Conservation (phyloP, 2,329 filamentous ascomycete genomes). For the Aureobasidium uvarum region DNA sequence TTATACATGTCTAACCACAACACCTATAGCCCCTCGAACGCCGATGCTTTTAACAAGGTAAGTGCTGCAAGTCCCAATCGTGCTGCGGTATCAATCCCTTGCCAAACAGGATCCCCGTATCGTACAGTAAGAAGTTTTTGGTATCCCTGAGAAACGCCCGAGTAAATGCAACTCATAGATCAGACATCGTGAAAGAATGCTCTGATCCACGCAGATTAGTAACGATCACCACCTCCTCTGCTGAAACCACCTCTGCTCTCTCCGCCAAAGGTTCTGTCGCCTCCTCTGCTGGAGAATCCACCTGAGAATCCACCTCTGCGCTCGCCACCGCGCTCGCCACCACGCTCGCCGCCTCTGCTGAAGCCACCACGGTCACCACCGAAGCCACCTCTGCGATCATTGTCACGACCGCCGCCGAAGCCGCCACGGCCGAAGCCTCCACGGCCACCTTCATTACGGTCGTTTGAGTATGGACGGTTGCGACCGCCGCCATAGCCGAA, state of each 20-base stretch:
- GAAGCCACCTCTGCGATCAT: slow-evolving; percentile 17
- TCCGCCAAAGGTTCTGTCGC: slow-evolving; percentile 26
- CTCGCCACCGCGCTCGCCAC: background rate
- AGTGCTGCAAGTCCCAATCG: slow-evolving; percentile 6
- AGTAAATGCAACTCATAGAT: slow-evolving; percentile 10
- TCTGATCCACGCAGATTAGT: background rate
- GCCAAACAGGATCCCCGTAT: background rate
- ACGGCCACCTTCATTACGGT: slow-evolving; percentile 12
- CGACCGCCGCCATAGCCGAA: slow-evolving; percentile 22
- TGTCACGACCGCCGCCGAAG: slow-evolving; percentile 23
- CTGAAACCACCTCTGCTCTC: slow-evolving; percentile 8
- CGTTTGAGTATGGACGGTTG: slow-evolving; percentile 5
- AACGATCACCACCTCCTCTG: slow-evolving; percentile 23
- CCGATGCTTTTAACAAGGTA: slow-evolving; percentile 21
- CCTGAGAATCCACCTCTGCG: background rate
- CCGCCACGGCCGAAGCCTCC: slow-evolving; percentile 22
- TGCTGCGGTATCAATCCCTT: background rate
- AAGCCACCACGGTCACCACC: background rate
- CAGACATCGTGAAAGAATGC: background rate
- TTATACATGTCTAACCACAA: slow-evolving; percentile 23
- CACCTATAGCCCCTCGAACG: slow-evolving; percentile 15
- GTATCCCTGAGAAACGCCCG: slow-evolving; percentile 14
- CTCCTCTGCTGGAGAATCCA: slow-evolving; percentile 1
- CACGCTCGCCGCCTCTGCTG: slow-evolving; percentile 30
- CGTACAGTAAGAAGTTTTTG: slow-evolving; percentile 7